phyloP scores from a whole-genome alignment of 1,139 yeast species.

The Lodderomyces beijingensis region DNA sequence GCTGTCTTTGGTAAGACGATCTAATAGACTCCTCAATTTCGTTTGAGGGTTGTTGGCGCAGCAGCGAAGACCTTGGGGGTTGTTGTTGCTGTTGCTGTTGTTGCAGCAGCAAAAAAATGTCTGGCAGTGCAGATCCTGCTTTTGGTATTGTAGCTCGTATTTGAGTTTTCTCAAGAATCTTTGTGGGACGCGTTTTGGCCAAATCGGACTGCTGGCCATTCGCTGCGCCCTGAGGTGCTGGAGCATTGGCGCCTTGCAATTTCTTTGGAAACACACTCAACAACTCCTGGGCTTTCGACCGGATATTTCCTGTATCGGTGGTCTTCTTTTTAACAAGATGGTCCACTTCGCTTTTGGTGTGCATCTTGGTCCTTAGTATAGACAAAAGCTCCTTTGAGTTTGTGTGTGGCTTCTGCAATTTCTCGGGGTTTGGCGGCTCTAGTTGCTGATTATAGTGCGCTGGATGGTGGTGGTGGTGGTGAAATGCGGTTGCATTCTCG shows the following conservation, averaged over 20 bases:
- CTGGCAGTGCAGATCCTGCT: neutral
- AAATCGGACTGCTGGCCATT: neutral
- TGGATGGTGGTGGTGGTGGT: constrained; percentile 5
- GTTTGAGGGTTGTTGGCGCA: constrained; percentile 14
- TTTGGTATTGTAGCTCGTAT: neutral
- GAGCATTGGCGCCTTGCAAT: constrained; percentile 1
- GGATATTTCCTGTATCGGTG: constrained; percentile 23
- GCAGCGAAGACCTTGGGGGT: neutral
- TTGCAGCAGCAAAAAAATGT: too few relatives aligned
- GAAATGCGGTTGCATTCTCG: neutral
- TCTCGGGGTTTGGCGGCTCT: constrained; percentile 36
- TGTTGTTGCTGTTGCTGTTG: too few relatives aligned
- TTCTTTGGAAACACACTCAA: constrained; percentile 32
- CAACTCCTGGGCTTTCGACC: constrained; percentile 37
- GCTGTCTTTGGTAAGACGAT: constrained; percentile 8
- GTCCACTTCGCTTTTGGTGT: constrained; percentile 11
- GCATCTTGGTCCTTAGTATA: constrained; percentile 37
- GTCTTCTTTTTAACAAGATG: constrained; percentile 8
- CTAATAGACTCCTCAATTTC: constrained; percentile 21
- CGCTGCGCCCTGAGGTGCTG: neutral
- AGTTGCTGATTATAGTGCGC: constrained; percentile 4
- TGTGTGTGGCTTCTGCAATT: constrained; percentile 39
- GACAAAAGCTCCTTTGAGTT: constrained; percentile 53
- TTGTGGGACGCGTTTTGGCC: neutral
- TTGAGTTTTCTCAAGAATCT: neutral